phyloP scores from a whole-genome alignment of 768 basidiomycete species.

The Hericium coralloides region DNA sequence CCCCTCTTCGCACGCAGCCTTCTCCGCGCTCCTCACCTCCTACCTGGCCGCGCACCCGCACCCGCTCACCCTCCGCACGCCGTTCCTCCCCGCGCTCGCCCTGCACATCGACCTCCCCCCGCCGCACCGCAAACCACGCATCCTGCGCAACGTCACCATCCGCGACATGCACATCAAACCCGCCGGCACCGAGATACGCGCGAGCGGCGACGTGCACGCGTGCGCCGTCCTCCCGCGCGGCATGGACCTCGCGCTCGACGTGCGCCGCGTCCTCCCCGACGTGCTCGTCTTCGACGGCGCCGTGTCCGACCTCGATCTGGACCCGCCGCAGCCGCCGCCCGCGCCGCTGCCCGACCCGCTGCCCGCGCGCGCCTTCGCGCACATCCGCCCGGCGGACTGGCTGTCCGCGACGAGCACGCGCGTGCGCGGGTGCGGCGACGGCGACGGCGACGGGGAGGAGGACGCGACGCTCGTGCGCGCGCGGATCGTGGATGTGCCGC shows the following conservation, averaged over 20 bases:
- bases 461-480: slow-evolving; percentile 48
- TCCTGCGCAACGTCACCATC: slow-evolving; percentile 68
- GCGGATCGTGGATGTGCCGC: slow-evolving; percentile 60
- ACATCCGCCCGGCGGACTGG: slow-evolving; percentile 67
- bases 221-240: slow-evolving; percentile 60
- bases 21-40: slow-evolving; percentile 56
- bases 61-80: slow-evolving; percentile 47
- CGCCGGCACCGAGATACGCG: slow-evolving; percentile 37
- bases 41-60: slow-evolving; percentile 54
- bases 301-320: slow-evolving; percentile 13
- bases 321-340: slow-evolving; percentile 30
- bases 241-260: slow-evolving; percentile 55
- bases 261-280: slow-evolving; percentile 63
- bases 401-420: slow-evolving; percentile 35
- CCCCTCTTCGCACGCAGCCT: slow-evolving; percentile 17
- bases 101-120: slow-evolving; percentile 52
- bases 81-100: slow-evolving; percentile 41
- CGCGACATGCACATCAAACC: slow-evolving; percentile 66
- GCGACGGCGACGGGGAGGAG: slow-evolving; percentile 38
- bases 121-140: slow-evolving; percentile 50
- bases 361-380: slow-evolving; percentile 67
- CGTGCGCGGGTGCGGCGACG: slow-evolving; percentile 25
- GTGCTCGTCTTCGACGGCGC: slow-evolving; percentile 72
- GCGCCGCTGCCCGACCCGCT: slow-evolving; percentile 54
- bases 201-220: slow-evolving; percentile 62